Percentiles rank a stretch among this genome's conserved stretches.
Evolutionary conservation across 1,284 basidiomycete species (phyloP).

Genomic region (Melampsora americana): DNA sequence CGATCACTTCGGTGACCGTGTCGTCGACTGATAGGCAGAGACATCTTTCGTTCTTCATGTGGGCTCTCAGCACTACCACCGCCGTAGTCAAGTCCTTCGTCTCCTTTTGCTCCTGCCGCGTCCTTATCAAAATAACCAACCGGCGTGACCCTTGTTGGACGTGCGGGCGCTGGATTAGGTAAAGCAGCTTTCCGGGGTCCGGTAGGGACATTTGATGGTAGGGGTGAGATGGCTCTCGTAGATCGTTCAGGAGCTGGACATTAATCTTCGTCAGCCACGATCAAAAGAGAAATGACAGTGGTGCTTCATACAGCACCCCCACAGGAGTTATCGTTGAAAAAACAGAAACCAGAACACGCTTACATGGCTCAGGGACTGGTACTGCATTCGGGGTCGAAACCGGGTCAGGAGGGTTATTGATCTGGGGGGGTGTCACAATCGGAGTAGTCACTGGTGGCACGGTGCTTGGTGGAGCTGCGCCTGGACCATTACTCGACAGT

Average conservation of each 20-base stretch:
- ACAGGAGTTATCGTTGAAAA: neutral
- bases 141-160: constrained; percentile 11
- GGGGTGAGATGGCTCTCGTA: constrained; percentile 26
- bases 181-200: constrained; percentile 23
- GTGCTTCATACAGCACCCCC: neutral
- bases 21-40: constrained; percentile 16
- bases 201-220: constrained; percentile 40
- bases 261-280: neutral
- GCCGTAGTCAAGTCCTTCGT: constrained; percentile 43
- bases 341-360: neutral
- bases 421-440: constrained; percentile 14
- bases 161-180: constrained; percentile 13
- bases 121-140: constrained; percentile 43
- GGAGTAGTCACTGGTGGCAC: constrained; percentile 1
- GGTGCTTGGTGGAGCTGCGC: neutral
- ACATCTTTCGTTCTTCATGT: constrained; percentile 33
- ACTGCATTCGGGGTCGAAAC: neutral
- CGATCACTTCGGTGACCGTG: constrained; percentile 35
- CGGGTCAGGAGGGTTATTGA: neutral
- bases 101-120: constrained; percentile 35
- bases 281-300: neutral
- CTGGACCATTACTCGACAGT: constrained; percentile 1
- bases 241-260: constrained; percentile 23
- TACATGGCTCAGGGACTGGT: constrained; percentile 13
- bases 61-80: constrained; percentile 36